phyloP scores from a whole-genome alignment of 441 rosid species.

The Adansonia grandidieri region DNA sequence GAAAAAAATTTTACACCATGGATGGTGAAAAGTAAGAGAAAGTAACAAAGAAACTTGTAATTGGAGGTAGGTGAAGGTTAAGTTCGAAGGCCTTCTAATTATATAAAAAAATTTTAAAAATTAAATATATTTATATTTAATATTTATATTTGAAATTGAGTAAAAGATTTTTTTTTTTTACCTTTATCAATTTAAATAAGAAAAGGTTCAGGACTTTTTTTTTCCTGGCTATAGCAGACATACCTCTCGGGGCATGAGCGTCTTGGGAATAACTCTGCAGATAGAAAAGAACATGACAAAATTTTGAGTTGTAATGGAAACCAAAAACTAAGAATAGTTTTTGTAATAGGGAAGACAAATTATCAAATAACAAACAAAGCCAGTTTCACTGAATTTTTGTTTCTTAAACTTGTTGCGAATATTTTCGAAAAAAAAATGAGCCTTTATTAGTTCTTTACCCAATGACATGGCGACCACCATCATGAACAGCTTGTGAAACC shows the following conservation, averaged over 20 bases:
- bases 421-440: neutral
- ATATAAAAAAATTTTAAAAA: too few relatives aligned
- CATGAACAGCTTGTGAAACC: constrained; percentile 79
- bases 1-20: constrained; percentile 28
- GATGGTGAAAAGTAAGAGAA: constrained; percentile 21
- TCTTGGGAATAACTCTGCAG: constrained; percentile 99
- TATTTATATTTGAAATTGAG: too few relatives aligned
- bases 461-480: constrained; percentile 96
- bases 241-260: constrained; percentile 99
- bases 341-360: constrained; percentile 29
- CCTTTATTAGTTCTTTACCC: constrained; percentile 54
- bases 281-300: constrained; percentile 74
- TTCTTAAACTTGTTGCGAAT: constrained; percentile 30
- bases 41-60: constrained; percentile 3
- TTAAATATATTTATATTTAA: too few relatives aligned
- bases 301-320: constrained; percentile 41
- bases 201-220: constrained; percentile 53
- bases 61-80: constrained; percentile 7
- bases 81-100: too few relatives aligned
- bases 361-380: constrained; percentile 31
- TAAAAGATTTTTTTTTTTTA: neutral
- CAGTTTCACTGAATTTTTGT: constrained; percentile 38
- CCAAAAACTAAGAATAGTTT: constrained; percentile 29
- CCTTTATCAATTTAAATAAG: constrained; percentile 19
- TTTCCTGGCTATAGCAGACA: constrained; percentile 49